Evolutionary conservation across 805 yeast species (phyloP).

Genomic region (Yarrowia keelungensis): DNA sequence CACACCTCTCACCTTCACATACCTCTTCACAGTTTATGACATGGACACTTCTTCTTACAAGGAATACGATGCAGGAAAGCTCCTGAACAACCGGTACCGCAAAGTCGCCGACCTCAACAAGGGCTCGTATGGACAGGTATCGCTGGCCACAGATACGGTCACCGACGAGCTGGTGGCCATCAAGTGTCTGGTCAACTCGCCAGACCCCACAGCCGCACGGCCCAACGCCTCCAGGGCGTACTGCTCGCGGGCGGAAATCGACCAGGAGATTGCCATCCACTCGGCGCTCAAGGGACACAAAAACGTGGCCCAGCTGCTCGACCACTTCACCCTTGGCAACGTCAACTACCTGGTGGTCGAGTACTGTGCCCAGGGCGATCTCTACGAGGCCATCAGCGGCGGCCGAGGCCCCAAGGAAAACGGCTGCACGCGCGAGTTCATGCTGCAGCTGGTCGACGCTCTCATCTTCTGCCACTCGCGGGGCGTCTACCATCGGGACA

Average conservation of each 20-base stretch:
- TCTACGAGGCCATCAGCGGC: conserved; percentile 84
- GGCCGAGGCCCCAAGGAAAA: conserved; percentile 58
- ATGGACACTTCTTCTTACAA: conserved; percentile 34
- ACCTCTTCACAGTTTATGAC: background rate
- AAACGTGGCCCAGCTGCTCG: conserved; percentile 76
- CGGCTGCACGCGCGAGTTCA: conserved; percentile 61
- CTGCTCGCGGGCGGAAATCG: conserved; percentile 42
- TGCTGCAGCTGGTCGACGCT: conserved; percentile 81
- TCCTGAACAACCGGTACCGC: conserved; percentile 67
- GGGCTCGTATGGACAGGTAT: conserved; percentile 93
- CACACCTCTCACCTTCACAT: background rate
- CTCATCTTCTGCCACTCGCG: conserved; percentile 75
- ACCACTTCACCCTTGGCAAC: conserved; percentile 65
- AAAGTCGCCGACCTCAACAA: conserved; percentile 72
- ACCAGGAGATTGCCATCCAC: conserved; percentile 73
- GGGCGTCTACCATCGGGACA: conserved; percentile 90
- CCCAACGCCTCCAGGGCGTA: conserved; percentile 37
- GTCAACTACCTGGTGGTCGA: conserved; percentile 78
- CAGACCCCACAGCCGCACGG: conserved; percentile 18
- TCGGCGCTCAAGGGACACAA: conserved; percentile 77
- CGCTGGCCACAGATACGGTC: conserved; percentile 76
- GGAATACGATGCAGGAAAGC: conserved; percentile 41
- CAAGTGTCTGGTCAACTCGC: conserved; percentile 62
- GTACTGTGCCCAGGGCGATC: conserved; percentile 82
- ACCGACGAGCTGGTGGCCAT: conserved; percentile 72